Conservation (phyloP, 2,329 filamentous ascomycete genomes). For the Westerdykella aurantiaca region DNA sequence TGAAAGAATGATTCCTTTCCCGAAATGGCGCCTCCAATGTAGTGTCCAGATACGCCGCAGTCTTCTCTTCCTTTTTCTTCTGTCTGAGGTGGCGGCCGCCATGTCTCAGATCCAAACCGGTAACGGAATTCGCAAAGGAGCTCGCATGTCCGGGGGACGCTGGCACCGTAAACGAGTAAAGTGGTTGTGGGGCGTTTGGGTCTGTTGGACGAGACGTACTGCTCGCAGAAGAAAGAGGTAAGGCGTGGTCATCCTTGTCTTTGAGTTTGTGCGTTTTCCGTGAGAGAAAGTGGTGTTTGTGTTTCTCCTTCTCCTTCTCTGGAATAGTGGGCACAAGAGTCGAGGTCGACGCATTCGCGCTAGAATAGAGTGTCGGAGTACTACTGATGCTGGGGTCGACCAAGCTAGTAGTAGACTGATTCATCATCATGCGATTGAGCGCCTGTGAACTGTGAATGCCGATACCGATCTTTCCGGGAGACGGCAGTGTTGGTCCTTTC, state of each 20-base stretch:
- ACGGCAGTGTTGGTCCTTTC: constrained; percentile 63
- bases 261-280: constrained; percentile 72
- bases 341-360: constrained; percentile 70
- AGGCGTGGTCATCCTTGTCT: constrained; percentile 62
- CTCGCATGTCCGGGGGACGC: constrained; percentile 62
- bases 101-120: constrained; percentile 71
- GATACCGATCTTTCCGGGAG: constrained; percentile 60
- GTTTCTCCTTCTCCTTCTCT: constrained; percentile 57
- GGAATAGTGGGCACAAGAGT: constrained; percentile 59
- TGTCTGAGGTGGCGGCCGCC: constrained; percentile 71
- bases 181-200: constrained; percentile 65
- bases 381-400: constrained; percentile 52
- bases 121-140: constrained; percentile 76
- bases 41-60: constrained; percentile 33
- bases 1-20: constrained; percentile 36
- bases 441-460: constrained; percentile 59
- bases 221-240: constrained; percentile 68
- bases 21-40: constrained; percentile 28
- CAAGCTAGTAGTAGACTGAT: constrained; percentile 64
- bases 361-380: constrained; percentile 61
- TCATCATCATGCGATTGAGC: constrained; percentile 57
- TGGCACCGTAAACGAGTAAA: constrained; percentile 74
- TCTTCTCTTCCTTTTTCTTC: constrained; percentile 57
- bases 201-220: constrained; percentile 73
- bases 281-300: constrained; percentile 72